Evolutionary conservation across 2,329 filamentous ascomycete species (phyloP).

Genomic region (Juglanconis sp.): DNA sequence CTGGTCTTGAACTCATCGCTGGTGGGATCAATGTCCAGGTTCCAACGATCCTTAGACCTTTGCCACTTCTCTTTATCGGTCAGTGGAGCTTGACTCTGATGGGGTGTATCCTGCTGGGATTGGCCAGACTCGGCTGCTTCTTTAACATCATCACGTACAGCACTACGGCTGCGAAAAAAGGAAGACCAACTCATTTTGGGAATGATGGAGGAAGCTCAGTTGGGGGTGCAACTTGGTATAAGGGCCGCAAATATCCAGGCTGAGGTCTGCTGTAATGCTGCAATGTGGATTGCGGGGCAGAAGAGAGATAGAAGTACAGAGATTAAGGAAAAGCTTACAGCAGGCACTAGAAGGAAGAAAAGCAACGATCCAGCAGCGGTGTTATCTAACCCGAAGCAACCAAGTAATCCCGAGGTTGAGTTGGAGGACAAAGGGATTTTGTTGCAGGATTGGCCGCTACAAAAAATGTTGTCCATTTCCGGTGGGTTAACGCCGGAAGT

Average conservation of each 20-base stretch:
- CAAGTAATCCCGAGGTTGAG: neutral
- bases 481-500: neutral
- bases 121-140: neutral
- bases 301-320: neutral
- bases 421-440: neutral
- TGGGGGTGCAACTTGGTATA: neutral
- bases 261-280: neutral
- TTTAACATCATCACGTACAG: neutral
- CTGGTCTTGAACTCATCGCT: neutral
- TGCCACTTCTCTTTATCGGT: constrained; percentile 3
- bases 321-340: neutral
- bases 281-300: neutral
- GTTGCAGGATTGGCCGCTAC: neutral
- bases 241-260: neutral
- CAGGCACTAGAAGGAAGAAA: neutral
- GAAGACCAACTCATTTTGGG: neutral
- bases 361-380: neutral
- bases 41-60: constrained; percentile 6
- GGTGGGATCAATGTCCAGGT: constrained; percentile 1
- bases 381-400: neutral
- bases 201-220: neutral
- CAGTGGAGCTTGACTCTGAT: neutral
- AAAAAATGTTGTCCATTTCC: neutral
- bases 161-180: neutral
- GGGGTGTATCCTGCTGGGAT: neutral